Evolutionary conservation across 2,329 filamentous ascomycete genomes (phyloP).

Genomic region (Fusarium siculi): DNA sequence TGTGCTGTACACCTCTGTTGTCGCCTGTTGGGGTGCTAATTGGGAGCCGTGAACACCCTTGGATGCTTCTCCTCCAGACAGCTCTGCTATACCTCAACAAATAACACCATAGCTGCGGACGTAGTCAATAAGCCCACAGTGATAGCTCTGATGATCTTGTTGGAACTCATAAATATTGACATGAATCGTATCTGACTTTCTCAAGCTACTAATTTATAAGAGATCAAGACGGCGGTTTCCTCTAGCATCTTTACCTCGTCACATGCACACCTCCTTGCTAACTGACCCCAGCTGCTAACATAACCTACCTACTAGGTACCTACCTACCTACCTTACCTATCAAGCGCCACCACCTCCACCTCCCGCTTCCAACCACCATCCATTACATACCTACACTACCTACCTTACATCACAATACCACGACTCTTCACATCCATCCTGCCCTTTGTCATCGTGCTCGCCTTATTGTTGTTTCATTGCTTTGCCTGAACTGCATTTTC

Average conservation of each 20-base stretch:
- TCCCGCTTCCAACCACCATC: constrained; percentile 30
- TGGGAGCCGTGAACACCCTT: too few species aligned
- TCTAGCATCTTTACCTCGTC: constrained; percentile 7
- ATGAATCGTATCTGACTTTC: background rate
- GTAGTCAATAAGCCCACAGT: background rate
- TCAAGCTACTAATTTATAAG: background rate
- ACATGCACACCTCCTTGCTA: constrained; percentile 23
- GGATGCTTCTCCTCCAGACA: background rate
- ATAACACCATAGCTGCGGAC: background rate
- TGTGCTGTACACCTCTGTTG: background rate
- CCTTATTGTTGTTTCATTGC: background rate
- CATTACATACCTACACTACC: constrained; percentile 4
- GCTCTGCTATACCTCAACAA: constrained; percentile 4
- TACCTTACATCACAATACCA: constrained; percentile 8
- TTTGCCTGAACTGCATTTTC: constrained; percentile 25
- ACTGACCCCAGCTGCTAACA: background rate
- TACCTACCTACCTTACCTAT: background rate
- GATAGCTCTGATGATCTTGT: constrained; percentile 2
- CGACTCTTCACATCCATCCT: constrained; percentile 21
- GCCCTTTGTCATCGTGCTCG: constrained; percentile 7
- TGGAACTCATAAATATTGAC: background rate
- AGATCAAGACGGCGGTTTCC: background rate
- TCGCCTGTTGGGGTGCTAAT: too few species aligned
- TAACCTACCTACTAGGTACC: too few species aligned
- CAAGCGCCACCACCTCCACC: constrained; percentile 37